Conservation (phyloP, 2,329 filamentous ascomycete species). For the Zymoseptoria crescenta region DNA sequence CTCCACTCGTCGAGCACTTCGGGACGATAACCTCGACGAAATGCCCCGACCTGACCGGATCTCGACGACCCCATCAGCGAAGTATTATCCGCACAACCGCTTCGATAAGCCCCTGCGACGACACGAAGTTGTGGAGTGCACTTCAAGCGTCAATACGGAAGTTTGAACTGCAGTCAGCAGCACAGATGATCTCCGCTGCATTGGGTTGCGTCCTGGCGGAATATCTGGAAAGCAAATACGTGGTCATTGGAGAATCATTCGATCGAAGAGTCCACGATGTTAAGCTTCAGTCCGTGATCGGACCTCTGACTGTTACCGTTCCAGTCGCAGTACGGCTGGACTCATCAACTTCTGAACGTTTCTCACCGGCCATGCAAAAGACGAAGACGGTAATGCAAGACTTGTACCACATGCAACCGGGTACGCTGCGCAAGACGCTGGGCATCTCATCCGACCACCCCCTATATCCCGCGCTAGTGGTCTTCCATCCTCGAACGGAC, state of each 20-base stretch:
- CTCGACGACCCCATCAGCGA: background rate
- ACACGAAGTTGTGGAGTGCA: background rate
- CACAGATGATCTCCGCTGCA: background rate
- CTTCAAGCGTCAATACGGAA: background rate
- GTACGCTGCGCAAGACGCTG: conserved; percentile 1
- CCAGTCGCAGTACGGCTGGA: background rate
- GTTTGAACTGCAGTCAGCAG: background rate
- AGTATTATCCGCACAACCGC: background rate
- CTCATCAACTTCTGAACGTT: background rate
- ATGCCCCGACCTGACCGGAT: background rate
- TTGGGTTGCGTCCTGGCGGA: background rate
- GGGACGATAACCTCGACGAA: background rate
- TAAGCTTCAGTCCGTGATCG: background rate
- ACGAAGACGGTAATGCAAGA: background rate
- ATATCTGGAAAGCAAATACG: background rate
- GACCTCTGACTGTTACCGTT: background rate
- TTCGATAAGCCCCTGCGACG: background rate
- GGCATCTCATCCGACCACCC: conserved; percentile 3
- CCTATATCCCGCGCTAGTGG: conserved; percentile 4
- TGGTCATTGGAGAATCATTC: background rate
- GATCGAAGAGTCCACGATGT: background rate
- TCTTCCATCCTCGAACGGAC: background rate
- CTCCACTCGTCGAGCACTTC: background rate
- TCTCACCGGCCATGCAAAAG: background rate
- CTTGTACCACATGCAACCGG: background rate